Base-by-base conservation (phyloP, 1,139 yeast species). In the Candida neerlandica region DNA sequence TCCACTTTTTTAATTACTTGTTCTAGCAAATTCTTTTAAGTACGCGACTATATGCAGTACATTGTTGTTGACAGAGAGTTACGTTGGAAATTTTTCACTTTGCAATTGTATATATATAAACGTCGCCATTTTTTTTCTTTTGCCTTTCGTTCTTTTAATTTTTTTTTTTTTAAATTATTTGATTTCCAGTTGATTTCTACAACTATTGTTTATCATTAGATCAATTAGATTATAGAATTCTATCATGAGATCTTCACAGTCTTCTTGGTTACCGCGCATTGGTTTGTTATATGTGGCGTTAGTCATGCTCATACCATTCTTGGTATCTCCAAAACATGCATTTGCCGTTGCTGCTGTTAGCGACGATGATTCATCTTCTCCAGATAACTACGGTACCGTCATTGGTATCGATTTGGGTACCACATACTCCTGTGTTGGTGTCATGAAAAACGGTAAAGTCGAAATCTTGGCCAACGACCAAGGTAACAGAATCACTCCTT, bases 401-500 rank as follows among this genome's bases (percentile, higher is more conserved):
- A 86, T 87, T 62, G 95, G 95, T 69, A 87, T 87, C 57, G 95
- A 87, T 78, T 81, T 91, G 70, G 97, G 97, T 65, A 89, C 97
- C 44, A 73, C 78, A 30, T 89, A 89, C 74, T 89, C 96, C 7
- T 90, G 96, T 82, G 97, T 90, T 45, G 96, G 96, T 65, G 96
- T 89, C 44, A 89, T 90, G 96, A 86, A 87, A 70, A 81, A 85
- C 55, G 97, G 96, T 58, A 85, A 89, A 65, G 96, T 91, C 51
- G 97, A 89, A 73, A 90, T 90, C 61, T 76, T 90, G 63, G 96
- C 97, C 60, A 90, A 90, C 68, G 97, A 90, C 70, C 97, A 90
- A 77, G 97, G 97, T 76, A 89, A 89, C 76, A 86, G 97, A 78
- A 90, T 89, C 62, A 90, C 97, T 45, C 96, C 97, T 37, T 88